These are phyloP conservation scores for Colletotrichum lini DNA, from an alignment of 2,329 filamentous ascomycete species.

Conservation along the genomic window DNA sequence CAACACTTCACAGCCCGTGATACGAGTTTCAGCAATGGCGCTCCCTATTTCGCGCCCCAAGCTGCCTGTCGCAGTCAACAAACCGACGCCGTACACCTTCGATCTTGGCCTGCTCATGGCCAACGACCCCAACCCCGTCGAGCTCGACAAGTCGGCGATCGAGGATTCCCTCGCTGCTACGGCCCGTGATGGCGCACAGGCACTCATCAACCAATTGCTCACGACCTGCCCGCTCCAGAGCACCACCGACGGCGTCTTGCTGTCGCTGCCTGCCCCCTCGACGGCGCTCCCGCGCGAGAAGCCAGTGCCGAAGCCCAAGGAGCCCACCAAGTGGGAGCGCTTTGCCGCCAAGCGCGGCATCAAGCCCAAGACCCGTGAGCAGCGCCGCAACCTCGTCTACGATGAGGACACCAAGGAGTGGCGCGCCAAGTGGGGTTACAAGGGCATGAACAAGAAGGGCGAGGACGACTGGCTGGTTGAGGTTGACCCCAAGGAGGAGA, in stretches of 20 bases:
- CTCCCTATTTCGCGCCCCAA: slow-evolving; percentile 59
- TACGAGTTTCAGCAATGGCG: slow-evolving; percentile 51
- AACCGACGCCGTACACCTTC: slow-evolving; percentile 92
- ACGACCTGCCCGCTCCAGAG: slow-evolving; percentile 86
- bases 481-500: slow-evolving; percentile 84
- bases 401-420: slow-evolving; percentile 89
- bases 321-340: slow-evolving; percentile 93
- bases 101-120: slow-evolving; percentile 91
- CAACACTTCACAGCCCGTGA: background rate
- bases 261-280: slow-evolving; percentile 79
- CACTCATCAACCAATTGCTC: slow-evolving; percentile 93
- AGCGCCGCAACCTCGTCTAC: slow-evolving; percentile 81
- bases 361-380: slow-evolving; percentile 86
- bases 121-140: slow-evolving; percentile 88
- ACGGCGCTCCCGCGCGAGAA: slow-evolving; percentile 91
- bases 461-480: slow-evolving; percentile 93
- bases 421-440: slow-evolving; percentile 96
- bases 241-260: slow-evolving; percentile 78
- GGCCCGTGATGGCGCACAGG: slow-evolving; percentile 92
- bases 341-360: slow-evolving; percentile 99
- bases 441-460: slow-evolving; percentile 87
- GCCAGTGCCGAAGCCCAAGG: slow-evolving; percentile 84
- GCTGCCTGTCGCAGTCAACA: slow-evolving; percentile 77
- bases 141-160: slow-evolving; percentile 65
- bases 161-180: slow-evolving; percentile 80